Evolutionary conservation across 23 red algal species (phyloP), one percentile per base, ranked within the genome.

Genomic region (Gracilaria caudata): DNA sequence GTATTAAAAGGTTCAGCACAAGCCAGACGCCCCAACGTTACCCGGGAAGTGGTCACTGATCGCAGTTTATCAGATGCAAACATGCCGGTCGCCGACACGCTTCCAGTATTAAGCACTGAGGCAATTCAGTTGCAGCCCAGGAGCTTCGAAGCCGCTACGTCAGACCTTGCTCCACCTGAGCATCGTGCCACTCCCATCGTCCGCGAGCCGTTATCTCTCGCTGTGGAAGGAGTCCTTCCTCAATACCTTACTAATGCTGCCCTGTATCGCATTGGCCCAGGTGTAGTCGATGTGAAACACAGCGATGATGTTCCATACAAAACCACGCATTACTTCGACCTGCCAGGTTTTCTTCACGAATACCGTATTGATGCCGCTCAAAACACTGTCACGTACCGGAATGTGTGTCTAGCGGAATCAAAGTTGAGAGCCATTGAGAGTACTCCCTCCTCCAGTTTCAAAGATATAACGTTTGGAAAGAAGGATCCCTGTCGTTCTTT

Each of bases 321-420:
- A 39, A 59, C 83, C 41, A 28, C 23, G 2, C 89, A 92, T 53
- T 92, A 78, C 57, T 92, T 92, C 36, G 89, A 92, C 54, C 61
- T 78, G 47, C 68, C 45, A 2, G 38, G 55, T 26, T 45, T 92
- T 13, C 61, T 92, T 14, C 89, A 92, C 46, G 64, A 44, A 0
- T 92, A 82, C 37, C 23, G 21, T 1, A 57, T 92, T 59, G 23
- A 81, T 21, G 58, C 78, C 1, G 46, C 13, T 11, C 17, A 35
- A 49, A 82, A 82, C 57, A 23, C 30, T 12, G 79, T 92, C 7
- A 25, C 66, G 10, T 92, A 92, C 41, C 70, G 89, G 5, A 64
- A 64, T 28, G 56, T 58, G 58, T 83, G 54, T 37, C 45, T 74
- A 10, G 60, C 78, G 23, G 71, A 49, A 14, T 55, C 21, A 14